Conservation (phyloP, 2,329 filamentous ascomycete species). For the Neofusicoccum ribis region DNA sequence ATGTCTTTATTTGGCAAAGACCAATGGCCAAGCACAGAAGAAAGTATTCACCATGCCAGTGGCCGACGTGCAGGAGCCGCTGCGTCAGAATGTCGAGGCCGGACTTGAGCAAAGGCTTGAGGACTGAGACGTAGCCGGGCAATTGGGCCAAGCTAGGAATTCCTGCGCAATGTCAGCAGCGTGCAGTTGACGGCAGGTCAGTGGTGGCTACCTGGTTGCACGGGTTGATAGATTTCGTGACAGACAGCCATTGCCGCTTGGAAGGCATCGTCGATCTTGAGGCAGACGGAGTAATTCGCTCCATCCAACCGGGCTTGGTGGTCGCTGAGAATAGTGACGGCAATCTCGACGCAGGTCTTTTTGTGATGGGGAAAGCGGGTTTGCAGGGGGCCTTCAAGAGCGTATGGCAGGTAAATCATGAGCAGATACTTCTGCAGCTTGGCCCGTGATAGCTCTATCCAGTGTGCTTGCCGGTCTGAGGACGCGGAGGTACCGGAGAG, state of each 20-base stretch:
- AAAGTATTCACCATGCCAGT: constrained; percentile 5
- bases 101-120: background rate
- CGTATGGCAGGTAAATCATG: constrained; percentile 5
- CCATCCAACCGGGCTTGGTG: background rate
- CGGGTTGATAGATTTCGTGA: constrained; percentile 3
- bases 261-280: constrained; percentile 10
- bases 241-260: background rate
- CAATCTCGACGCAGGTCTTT: constrained; percentile 1
- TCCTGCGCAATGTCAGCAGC: background rate
- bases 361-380: background rate
- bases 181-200: no score
- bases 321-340: background rate
- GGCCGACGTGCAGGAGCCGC: background rate
- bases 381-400: background rate
- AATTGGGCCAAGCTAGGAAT: background rate
- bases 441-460: background rate
- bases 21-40: constrained; percentile 1
- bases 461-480: background rate
- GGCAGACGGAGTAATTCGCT: background rate
- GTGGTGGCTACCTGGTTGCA: background rate
- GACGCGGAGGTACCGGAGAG: background rate
- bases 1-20: constrained; percentile 1
- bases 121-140: background rate
- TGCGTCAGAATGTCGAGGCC: background rate
- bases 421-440: constrained; percentile 6